A percentile compares a stretch with the other conserved stretches of the same genome.
Evolutionary conservation across 495 filamentous ascomycete species (phyloP).

Genomic region (Hypoxylon lienhwacheense): DNA sequence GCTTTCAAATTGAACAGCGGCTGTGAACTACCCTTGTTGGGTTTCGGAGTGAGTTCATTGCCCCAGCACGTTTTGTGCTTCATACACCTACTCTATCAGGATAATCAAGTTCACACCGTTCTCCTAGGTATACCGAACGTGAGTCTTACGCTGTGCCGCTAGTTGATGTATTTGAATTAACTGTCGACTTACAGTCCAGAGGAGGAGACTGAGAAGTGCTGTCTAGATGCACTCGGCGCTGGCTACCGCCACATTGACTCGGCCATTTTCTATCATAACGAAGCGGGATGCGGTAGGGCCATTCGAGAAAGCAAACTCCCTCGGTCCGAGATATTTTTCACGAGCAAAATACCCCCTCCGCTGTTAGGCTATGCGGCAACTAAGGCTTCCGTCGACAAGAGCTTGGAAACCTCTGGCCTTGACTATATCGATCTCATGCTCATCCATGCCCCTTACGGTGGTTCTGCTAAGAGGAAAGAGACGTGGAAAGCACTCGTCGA

Average conservation of each 20-base stretch:
- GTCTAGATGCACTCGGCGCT: slow-evolving; percentile 61
- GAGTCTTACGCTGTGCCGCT: slow-evolving; percentile 22
- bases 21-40: slow-evolving; percentile 73
- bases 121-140: slow-evolving; percentile 76
- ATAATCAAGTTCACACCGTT: background rate
- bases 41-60: slow-evolving; percentile 74
- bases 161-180: slow-evolving; percentile 7
- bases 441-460: slow-evolving; percentile 63
- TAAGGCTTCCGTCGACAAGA: slow-evolving; percentile 53
- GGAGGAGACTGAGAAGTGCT: slow-evolving; percentile 52
- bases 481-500: slow-evolving; percentile 66
- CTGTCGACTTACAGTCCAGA: slow-evolving; percentile 36
- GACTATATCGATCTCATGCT: slow-evolving; percentile 68
- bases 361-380: slow-evolving; percentile 53
- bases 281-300: slow-evolving; percentile 64
- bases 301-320: slow-evolving; percentile 61
- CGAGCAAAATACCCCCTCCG: slow-evolving; percentile 63
- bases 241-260: slow-evolving; percentile 81
- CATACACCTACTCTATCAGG: background rate
- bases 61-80: background rate
- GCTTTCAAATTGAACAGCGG: slow-evolving; percentile 73
- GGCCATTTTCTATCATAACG: slow-evolving; percentile 70
- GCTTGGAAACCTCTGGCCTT: slow-evolving; percentile 55
- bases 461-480: slow-evolving; percentile 57
- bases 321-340: slow-evolving; percentile 70